Base-by-base conservation (phyloP, 225 moss, liverwort and hornwort genomes). In the Pseudoscleropodium purum region DNA sequence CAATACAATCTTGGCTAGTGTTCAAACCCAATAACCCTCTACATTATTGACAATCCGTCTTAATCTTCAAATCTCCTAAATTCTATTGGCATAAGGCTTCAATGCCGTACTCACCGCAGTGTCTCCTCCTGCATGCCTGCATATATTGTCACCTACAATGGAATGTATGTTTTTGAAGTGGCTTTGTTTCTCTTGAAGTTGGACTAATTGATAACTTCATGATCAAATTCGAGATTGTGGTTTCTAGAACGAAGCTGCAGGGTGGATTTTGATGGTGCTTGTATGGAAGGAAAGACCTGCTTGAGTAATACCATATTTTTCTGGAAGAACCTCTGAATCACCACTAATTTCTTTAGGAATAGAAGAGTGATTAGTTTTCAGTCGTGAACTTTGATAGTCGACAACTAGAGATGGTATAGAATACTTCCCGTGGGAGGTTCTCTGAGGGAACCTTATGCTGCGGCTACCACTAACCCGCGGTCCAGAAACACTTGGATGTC, bases 201-300 rank as follows among this genome's bases (percentile, higher is more conserved):
- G 37, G 57, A 79, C 29, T 17, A 56, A 25, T 64, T 74, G 67
- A 43, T 51, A 47, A 90, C 24, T 39, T 61, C 7, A 70, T 18
- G 82, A 63, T 69, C 31, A 70, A 61, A 81, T 52, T 61, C 14
- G 45, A 45, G 41, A 43, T 49, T 87, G 59, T 31, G 30, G 52
- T 52, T 57, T 88, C 59, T 86, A 79, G 25, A n/a, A 49, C 21
- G 54, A 41, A 62, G 79, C 36, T 83, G 82, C 57, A 70, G 90
- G 36, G 49, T 89, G 89, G 80, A 75, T 79, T 92, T 86, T 89
- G 60, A 83, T 79, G 85, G 84, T 90, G 79, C 79, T 79, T 76
- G 62, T 87, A 9, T 72, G 78, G 70, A 85, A 72, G 19, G 63
- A 83, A 43, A 79, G 78, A 37, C 72, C 65, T 73, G 62, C 79